Base-by-base conservation (phyloP, 2,329 filamentous ascomycete species). In the Botryotinia convoluta region DNA sequence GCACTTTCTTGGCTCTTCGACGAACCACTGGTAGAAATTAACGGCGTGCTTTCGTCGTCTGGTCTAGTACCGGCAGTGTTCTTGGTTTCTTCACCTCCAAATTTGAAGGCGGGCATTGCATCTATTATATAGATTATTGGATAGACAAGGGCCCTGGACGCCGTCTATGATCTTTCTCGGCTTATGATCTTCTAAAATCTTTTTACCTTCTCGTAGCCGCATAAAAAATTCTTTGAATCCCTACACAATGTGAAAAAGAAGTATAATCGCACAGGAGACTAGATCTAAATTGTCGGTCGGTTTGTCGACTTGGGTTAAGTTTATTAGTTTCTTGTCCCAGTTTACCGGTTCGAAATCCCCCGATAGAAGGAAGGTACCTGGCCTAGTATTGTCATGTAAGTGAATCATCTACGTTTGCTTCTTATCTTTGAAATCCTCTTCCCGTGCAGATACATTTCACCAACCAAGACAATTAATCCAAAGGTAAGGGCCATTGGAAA, bases 111-210 rank as follows among this genome's bases (percentile, higher is more conserved):
- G 65, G 65, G n/a, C 65, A 69, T 69, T 57, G 29, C 37, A 37
- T 69, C 48, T 57, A 42, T 57, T 69, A 44, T 69, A 59, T 69
- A 69, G 48, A 69, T 57, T 57, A 6, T 57, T 69, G 48, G n/a
- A 69, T 37, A 57, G n/a, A 42, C 35, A 57, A 59, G 48, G 65
- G 39, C n/a, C 48, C 37, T 32, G n/a, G 48, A 57, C 37, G 48
- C 18, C 51, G 65, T 69, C 65, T 69, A 32, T 57, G 48, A 42
- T 44, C 35, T 39, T 57, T 68, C 22, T n/a, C 54, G 20, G n/a
- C 51, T 42, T n/a, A 42, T 20, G 10, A 29, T 69, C 51, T 10
- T 57, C 37, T 57, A 57, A 68, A 18, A 1, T 68, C 26, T 42
- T 44, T 57, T 59, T 6, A 3, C 18, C 35, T 26, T 42, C 48